Evolutionary conservation across 306 rosid species (phyloP).

Genomic region (Glycine latifolia): DNA sequence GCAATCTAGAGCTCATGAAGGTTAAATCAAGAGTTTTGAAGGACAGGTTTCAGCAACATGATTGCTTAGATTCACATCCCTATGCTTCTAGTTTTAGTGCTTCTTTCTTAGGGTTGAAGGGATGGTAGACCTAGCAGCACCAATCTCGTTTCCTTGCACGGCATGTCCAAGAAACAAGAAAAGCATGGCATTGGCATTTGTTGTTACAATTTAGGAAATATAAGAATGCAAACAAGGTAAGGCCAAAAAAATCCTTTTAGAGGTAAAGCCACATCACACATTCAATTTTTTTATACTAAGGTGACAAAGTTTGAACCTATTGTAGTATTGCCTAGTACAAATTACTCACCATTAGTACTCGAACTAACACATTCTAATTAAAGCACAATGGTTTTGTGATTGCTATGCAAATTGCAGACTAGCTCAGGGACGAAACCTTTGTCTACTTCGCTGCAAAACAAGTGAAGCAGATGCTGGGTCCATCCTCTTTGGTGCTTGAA

Average conservation of each 20-base stretch:
- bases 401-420: neutral
- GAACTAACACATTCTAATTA: neutral
- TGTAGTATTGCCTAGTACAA: neutral
- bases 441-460: neutral
- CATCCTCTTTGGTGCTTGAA: neutral
- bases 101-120: slow-evolving; percentile 27
- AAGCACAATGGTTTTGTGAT: too few species aligned
- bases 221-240: neutral
- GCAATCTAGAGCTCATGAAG: neutral
- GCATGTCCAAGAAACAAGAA: slow-evolving; percentile 29
- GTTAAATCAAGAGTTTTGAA: neutral
- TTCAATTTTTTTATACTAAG: neutral
- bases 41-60: slow-evolving; percentile 21
- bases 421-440: neutral
- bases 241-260: neutral
- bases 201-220: slow-evolving; percentile 5
- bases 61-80: slow-evolving; percentile 20
- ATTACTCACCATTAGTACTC: neutral
- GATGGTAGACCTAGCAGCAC: neutral
- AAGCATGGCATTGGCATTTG: neutral
- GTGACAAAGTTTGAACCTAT: neutral
- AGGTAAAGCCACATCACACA: neutral
- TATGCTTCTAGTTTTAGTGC: slow-evolving; percentile 8
- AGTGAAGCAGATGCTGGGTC: neutral
- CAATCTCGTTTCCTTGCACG: slow-evolving; percentile 35